phyloP scores from a whole-genome alignment of 768 basidiomycete species.

The Pleurotus sapidus region DNA sequence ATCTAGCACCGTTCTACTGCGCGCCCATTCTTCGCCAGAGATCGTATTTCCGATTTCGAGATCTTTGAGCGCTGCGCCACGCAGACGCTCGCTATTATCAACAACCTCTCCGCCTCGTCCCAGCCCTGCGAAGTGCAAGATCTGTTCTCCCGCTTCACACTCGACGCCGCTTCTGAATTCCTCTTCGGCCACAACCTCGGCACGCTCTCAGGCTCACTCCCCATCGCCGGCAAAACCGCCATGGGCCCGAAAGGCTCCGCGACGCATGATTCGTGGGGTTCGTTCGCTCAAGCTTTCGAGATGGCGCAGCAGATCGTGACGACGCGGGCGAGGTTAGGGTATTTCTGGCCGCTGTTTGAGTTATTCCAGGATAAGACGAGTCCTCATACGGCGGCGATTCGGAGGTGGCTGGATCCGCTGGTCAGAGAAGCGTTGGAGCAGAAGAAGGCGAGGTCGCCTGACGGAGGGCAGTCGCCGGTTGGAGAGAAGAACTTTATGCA shows the following conservation, averaged over 20 bases:
- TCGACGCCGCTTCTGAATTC: constrained; percentile 73
- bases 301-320: constrained; percentile 53
- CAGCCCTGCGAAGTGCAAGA: constrained; percentile 65
- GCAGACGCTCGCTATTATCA: constrained; percentile 48
- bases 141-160: constrained; percentile 62
- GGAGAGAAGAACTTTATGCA: constrained; percentile 64
- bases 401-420: constrained; percentile 61
- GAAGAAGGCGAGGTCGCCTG: constrained; percentile 28
- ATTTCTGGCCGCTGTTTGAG: constrained; percentile 61
- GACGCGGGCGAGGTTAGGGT: constrained; percentile 46
- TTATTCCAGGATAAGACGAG: constrained; percentile 52
- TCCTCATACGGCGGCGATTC: constrained; percentile 47
- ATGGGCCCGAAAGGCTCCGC: constrained; percentile 60
- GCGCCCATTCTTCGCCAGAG: constrained; percentile 74
- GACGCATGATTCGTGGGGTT: constrained; percentile 58
- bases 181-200: constrained; percentile 66
- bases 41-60: constrained; percentile 68
- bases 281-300: constrained; percentile 59
- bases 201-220: constrained; percentile 54
- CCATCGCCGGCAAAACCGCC: constrained; percentile 38
- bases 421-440: constrained; percentile 50
- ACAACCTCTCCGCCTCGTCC: constrained; percentile 30
- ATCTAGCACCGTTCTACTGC: constrained; percentile 61
- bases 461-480: constrained; percentile 16
- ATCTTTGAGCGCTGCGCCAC: constrained; percentile 56